These are phyloP conservation scores for Parastagonospora avenae DNA, from an alignment of 2,329 filamentous ascomycete species.

Conservation along the genomic window DNA sequence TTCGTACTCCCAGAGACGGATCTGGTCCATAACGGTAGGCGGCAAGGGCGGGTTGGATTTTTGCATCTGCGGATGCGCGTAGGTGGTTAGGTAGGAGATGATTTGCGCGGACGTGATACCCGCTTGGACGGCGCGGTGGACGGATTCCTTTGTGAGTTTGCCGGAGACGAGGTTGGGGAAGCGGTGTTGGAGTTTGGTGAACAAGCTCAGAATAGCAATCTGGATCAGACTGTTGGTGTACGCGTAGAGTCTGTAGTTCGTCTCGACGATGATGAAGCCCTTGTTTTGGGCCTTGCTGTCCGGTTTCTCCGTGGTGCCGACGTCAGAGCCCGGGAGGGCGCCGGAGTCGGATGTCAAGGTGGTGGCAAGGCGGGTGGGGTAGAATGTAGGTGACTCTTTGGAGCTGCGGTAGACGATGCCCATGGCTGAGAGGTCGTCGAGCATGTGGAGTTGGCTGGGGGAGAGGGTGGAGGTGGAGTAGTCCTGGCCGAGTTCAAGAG, in stretches of 20 bases:
- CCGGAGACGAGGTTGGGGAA: constrained; percentile 95
- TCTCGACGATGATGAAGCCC: constrained; percentile 94
- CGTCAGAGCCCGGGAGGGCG: constrained; percentile 65
- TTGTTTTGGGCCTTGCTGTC: constrained; percentile 49
- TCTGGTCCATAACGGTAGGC: constrained; percentile 96
- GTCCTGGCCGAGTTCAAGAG: constrained; percentile 85
- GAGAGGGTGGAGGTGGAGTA: constrained; percentile 88
- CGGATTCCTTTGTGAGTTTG: constrained; percentile 84
- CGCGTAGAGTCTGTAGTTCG: constrained; percentile 96
- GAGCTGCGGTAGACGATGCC: constrained; percentile 78
- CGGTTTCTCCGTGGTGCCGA: constrained; percentile 54
- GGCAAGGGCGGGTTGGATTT: constrained; percentile 79
- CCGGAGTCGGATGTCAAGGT: constrained; percentile 83
- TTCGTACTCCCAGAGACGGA: constrained; percentile 95
- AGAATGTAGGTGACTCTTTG: constrained; percentile 62
- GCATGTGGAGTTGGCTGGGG: constrained; percentile 80
- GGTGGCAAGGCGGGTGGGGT: constrained; percentile 91
- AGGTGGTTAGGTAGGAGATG: constrained; percentile 86
- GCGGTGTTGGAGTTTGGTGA: constrained; percentile 83
- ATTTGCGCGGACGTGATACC: constrained; percentile 97
- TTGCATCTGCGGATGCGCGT: constrained; percentile 94
- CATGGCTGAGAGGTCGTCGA: constrained; percentile 89
- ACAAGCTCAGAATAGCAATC: constrained; percentile 91
- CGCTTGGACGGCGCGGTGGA: constrained; percentile 82
- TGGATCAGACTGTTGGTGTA: constrained; percentile 94